Base-by-base conservation (phyloP, 2,329 filamentous ascomycete species). In the Fusarium torulosum region DNA sequence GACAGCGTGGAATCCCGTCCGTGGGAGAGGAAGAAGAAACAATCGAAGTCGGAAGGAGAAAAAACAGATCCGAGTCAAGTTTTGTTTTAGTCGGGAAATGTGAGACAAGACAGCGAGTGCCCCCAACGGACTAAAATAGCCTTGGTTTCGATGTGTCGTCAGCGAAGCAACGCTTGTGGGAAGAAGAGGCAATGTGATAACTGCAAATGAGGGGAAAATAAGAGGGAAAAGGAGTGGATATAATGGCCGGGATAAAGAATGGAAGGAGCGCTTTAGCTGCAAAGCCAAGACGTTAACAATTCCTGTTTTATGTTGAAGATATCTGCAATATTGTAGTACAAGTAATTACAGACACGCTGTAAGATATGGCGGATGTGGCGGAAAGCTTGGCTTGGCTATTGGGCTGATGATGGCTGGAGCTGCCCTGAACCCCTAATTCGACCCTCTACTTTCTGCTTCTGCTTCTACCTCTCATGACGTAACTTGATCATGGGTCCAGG, bases 221-320 rank as follows among this genome's bases (percentile, higher is more conserved):
- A 46, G 20, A 42, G 23, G 21, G 21, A 27, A 35, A 40, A 52
- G 31, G 37, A 43, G 33, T 33, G 15, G 53, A 17, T 54, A 42
- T 53, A 45, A 60, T 3, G n/a, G n/a, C 9, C 29, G 20, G 14
- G 50, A 44, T 40, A 33, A 43, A 4, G 37, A 65, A 21, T 33
- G 17, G 43, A 54, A 63, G 38, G 44, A 65, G 29, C 47, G 64
- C 50, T 29, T 50, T 60, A 66, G 47, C 49, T 14, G 46, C 47
- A 41, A 27, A 63, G 59, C 59, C 59, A 68, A 67, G 46, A 65
- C 40, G 29, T 14, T 68, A 51, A 40, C 8, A 53, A 50, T 41
- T 44, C 64, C 43, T 66, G 64, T 65, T 67, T 67, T 37, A 37
- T 6, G 35, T 37, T n/a, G 35, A 37, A 19, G 15, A 29, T 37